Evolutionary conservation across 163 green algal genomes (phyloP).

Genomic region (Scenedesmus sp.): DNA sequence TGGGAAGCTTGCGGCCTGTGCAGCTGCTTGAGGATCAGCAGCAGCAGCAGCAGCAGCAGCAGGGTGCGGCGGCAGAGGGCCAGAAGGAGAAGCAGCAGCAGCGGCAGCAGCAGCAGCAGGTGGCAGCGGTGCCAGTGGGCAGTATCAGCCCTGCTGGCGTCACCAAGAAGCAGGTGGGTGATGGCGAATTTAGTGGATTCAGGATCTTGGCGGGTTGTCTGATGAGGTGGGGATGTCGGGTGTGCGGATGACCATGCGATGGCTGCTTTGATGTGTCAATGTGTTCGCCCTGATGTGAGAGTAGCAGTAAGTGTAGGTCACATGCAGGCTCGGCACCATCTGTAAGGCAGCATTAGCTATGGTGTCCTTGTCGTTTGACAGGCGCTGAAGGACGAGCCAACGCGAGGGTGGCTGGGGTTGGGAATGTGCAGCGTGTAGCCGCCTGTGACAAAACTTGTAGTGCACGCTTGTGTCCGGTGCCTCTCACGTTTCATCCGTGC

Average conservation of each 20-base stretch:
- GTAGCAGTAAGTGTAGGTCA: no score
- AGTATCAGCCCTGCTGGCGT: neutral
- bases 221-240: no score
- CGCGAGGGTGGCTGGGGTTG: no score
- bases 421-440: no score
- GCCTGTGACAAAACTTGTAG: neutral
- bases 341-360: no score
- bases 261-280: no score
- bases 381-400: no score
- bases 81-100: conserved; percentile 11
- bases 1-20: conserved; percentile 68
- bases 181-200: neutral
- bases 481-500: neutral
- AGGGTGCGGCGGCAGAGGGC: neutral
- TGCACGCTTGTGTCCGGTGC: neutral
- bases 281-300: no score
- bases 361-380: no score
- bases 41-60: conserved; percentile 9
- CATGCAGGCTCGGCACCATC: no score
- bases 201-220: neutral
- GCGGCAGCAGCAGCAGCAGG: conserved; percentile 15
- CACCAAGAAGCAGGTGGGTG: conserved; percentile 27
- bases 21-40: conserved; percentile 2
- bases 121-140: neutral
- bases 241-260: neutral